Conservation (phyloP, 306 rosid species). For the Cicer judaicum region DNA sequence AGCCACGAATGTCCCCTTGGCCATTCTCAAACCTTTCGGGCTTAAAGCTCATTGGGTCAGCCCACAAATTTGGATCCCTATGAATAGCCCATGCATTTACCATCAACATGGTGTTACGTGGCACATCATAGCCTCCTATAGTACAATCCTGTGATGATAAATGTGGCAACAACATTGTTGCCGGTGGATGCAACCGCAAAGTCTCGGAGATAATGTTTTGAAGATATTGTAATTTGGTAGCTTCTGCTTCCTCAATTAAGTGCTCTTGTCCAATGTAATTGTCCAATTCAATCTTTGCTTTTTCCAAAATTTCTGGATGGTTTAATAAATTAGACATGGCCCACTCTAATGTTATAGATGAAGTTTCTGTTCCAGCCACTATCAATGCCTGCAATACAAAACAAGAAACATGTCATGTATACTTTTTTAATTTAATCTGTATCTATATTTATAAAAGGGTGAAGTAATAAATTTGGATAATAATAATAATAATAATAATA, state of each 20-base stretch:
- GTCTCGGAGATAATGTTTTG: slow-evolving; percentile 57
- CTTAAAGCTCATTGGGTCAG: slow-evolving; percentile 50
- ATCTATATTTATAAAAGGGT: too few relatives aligned
- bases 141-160: slow-evolving; percentile 51
- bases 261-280: slow-evolving; percentile 47
- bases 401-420: not conserved
- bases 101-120: slow-evolving; percentile 52
- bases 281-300: slow-evolving; percentile 55
- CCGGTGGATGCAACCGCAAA: slow-evolving; percentile 49
- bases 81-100: slow-evolving; percentile 70
- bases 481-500: too few relatives aligned
- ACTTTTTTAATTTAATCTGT: not conserved
- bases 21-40: slow-evolving; percentile 56
- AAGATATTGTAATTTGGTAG: slow-evolving; percentile 56
- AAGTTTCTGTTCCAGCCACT: slow-evolving; percentile 65
- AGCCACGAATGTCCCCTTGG: not conserved
- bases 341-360: slow-evolving; percentile 65
- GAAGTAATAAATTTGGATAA: too few relatives aligned
- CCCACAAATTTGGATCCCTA: slow-evolving; percentile 59
- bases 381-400: slow-evolving; percentile 50
- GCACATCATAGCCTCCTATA: slow-evolving; percentile 53
- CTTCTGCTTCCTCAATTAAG: slow-evolving; percentile 53
- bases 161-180: slow-evolving; percentile 59
- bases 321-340: slow-evolving; percentile 59
- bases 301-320: slow-evolving; percentile 53